A percentile compares a stretch with the other conserved stretches of the same genome.
Conservation (phyloP, 805 yeast species). For the Wickerhamiella brachini region DNA sequence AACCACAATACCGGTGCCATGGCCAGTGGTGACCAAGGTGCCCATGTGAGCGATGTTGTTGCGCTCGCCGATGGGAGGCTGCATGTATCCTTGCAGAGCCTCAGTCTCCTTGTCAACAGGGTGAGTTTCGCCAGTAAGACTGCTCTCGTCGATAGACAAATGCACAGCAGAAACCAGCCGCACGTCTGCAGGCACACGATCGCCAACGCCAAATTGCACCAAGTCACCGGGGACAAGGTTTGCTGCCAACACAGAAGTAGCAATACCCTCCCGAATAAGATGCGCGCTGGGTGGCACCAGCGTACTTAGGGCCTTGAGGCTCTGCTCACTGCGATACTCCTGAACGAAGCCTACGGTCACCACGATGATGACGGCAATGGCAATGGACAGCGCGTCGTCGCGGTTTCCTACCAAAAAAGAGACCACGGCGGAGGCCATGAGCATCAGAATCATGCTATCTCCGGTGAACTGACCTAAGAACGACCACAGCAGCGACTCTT, state of each 20-base stretch:
- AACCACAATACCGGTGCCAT: constrained; percentile 83
- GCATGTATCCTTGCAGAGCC: constrained; percentile 14
- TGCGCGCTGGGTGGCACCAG: constrained; percentile 96
- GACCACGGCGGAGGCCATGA: constrained; percentile 80
- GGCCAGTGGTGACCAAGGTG: constrained; percentile 90
- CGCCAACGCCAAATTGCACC: constrained; percentile 83
- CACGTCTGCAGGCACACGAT: constrained; percentile 90
- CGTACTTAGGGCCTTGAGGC: constrained; percentile 81
- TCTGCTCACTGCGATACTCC: constrained; percentile 90
- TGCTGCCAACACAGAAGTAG: constrained; percentile 73
- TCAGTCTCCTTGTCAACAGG: constrained; percentile 61
- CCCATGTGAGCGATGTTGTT: constrained; percentile 88
- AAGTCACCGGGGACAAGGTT: constrained; percentile 91
- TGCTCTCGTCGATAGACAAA: constrained; percentile 80
- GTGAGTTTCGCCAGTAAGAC: constrained; percentile 86
- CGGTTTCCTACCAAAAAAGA: constrained; percentile 89
- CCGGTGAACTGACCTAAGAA: constrained; percentile 72
- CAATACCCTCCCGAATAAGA: constrained; percentile 65
- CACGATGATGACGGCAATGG: constrained; percentile 83
- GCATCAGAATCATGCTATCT: constrained; percentile 77
- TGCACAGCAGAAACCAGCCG: constrained; percentile 69
- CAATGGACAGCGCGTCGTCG: constrained; percentile 90
- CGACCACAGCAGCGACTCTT: constrained; percentile 48
- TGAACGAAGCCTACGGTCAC: constrained; percentile 96
- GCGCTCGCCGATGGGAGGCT: constrained; percentile 50